Evolutionary conservation across 208 protist genomes (phyloP), one percentile per base, ranked within the genome.

Genomic region (Trichomonas tenax): DNA sequence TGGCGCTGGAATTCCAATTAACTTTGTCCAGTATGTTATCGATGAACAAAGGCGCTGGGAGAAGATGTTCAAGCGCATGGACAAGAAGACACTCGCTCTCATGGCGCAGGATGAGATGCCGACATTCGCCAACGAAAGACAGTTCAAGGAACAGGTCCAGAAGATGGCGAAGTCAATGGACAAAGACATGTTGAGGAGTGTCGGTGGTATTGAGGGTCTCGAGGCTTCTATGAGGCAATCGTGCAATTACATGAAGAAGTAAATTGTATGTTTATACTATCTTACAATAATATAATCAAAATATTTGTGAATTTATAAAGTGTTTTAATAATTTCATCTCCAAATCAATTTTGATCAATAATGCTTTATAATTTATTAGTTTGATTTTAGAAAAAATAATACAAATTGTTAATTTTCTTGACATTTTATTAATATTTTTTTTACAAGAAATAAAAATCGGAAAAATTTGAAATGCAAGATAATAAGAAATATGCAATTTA

Each of bases 81-180:
- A 40, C 81, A 84, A 84, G 81, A 34, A 34, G 34, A 84, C 34
- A 40, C 34, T 84, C 8, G 81, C 26, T 9, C 81, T 41, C 8
- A 34, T 84, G 81, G 34, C 34, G 11, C 81, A 84, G 81, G 81
- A 84, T 3, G 34, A 84, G n/a, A 84, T 41, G 34, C 81, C 81
- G 10, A 84, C 26, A 15, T 84, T 40, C 34, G 34, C 34, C 11
- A 84, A 84, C 81, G 81, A 84, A 84, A 84, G 81, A 6, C 26
- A 41, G 81, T 84, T 40, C 26, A 84, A 40, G 34, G 81, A 34
- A 41, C 26, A 41, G 81, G 81, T 41, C n/a, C 81, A 15, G 81
- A 84, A 84, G 81, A 84, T 84, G 81, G 34, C 86, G 17, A 93
- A 51, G 44, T 41, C 86, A 51, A 93, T 93, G 86, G 86, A 93